A percentile compares a stretch with the other conserved stretches of the same genome.
These are phyloP conservation scores for Trichoderma sp. DNA, from an alignment of 2,329 filamentous ascomycete species.

Conservation along the genomic window DNA sequence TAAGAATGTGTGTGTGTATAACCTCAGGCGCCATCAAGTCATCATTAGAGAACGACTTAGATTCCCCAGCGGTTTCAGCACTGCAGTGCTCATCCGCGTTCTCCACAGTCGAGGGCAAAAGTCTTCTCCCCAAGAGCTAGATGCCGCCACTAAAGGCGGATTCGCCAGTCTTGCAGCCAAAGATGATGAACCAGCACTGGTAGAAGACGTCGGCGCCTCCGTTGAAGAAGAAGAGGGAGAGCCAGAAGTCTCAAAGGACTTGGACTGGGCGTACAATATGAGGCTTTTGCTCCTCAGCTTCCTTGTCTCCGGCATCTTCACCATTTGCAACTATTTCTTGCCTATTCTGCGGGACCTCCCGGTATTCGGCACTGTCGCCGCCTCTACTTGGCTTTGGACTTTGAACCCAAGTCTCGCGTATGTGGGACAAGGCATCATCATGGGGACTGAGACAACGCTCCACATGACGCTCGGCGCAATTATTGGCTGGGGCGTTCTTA, in stretches of 20 bases:
- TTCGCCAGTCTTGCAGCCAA: constrained; percentile 45
- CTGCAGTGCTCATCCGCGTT: constrained; percentile 87
- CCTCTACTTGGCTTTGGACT: constrained; percentile 86
- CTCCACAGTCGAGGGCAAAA: constrained; percentile 63
- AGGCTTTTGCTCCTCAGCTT: constrained; percentile 58
- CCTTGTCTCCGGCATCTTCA: constrained; percentile 62
- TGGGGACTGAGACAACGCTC: constrained; percentile 91
- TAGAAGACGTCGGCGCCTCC: constrained; percentile 28
- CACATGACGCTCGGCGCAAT: constrained; percentile 93
- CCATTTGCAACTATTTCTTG: constrained; percentile 84
- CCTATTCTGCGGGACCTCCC: constrained; percentile 83
- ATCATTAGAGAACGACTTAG: constrained; percentile 89
- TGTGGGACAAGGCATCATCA: constrained; percentile 95
- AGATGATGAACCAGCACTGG: constrained; percentile 24
- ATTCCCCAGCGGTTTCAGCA: constrained; percentile 94
- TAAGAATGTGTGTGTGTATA: background rate
- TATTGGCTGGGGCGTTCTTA: constrained; percentile 86
- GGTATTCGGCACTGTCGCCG: constrained; percentile 73
- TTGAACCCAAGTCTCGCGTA: constrained; percentile 97
- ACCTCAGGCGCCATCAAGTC: constrained; percentile 69
- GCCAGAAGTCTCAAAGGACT: constrained; percentile 36
- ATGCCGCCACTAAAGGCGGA: constrained; percentile 37
- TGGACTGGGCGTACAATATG: constrained; percentile 47
- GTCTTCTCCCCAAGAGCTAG: constrained; percentile 35
- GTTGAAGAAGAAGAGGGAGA: constrained; percentile 27